These are phyloP conservation scores for Thielaviopsis punctulata DNA, from an alignment of 2,329 filamentous ascomycete species.

Conservation along the genomic window DNA sequence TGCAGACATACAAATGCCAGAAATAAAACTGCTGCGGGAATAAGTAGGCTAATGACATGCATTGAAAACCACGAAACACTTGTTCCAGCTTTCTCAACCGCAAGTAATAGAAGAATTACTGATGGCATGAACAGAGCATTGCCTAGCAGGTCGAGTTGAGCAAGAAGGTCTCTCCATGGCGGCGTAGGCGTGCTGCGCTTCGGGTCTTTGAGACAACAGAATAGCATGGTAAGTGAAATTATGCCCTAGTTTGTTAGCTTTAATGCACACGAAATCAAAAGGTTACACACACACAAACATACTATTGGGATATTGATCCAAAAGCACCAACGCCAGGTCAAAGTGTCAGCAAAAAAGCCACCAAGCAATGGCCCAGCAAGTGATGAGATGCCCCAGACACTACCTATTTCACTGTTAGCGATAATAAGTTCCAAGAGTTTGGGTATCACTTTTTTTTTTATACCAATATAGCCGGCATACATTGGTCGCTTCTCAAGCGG, in stretches of 20 bases:
- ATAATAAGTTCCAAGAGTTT: conserved; percentile 17
- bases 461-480: conserved; percentile 19
- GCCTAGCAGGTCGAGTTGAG: conserved; percentile 17
- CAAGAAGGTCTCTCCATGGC: conserved; percentile 15
- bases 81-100: conserved; percentile 23
- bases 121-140: conserved; percentile 13
- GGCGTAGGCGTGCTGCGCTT: conserved; percentile 9
- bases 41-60: conserved; percentile 17
- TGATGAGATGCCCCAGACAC: conserved; percentile 25
- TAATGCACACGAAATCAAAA: background rate
- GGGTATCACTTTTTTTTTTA: too few species aligned
- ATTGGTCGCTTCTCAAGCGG: conserved; percentile 20
- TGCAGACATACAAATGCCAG: conserved; percentile 23
- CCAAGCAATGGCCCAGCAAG: conserved; percentile 16
- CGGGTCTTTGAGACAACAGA: conserved; percentile 3
- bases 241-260: background rate
- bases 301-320: conserved; percentile 20
- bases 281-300: background rate
- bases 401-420: conserved; percentile 10
- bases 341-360: conserved; percentile 15
- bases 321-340: conserved; percentile 20
- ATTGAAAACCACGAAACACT: conserved; percentile 15
- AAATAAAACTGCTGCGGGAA: conserved; percentile 19
- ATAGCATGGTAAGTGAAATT: conserved; percentile 5
- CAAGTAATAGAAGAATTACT: conserved; percentile 23